These are phyloP conservation scores for Solanum clarkiae DNA, from an alignment of 257 asterid species.

Conservation along the genomic window DNA sequence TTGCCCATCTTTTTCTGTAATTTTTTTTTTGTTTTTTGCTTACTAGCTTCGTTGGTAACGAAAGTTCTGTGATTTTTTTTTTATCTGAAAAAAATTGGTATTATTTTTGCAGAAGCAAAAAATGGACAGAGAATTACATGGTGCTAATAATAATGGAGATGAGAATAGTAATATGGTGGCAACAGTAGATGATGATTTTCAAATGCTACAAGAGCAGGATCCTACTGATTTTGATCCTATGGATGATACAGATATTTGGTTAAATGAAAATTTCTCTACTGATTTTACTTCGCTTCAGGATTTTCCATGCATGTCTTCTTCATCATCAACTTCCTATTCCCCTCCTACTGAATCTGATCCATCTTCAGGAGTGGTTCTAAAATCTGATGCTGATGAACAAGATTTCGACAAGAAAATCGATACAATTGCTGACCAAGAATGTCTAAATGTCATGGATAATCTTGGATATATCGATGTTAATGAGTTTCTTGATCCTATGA, in stretches of 20 bases:
- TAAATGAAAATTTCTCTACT: conserved; percentile 34
- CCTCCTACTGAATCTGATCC: conserved; percentile 18
- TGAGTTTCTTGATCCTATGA: conserved; percentile 66
- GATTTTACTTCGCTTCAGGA: conserved; percentile 31
- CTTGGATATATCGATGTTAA: conserved; percentile 44
- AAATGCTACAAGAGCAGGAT: background rate
- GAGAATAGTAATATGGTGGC: background rate
- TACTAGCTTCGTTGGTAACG: background rate
- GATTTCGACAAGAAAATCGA: background rate
- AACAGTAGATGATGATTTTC: conserved; percentile 12
- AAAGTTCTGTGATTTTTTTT: background rate
- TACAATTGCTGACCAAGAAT: conserved; percentile 15
- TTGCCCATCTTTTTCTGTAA: background rate
- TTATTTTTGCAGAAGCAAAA: background rate
- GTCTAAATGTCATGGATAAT: conserved; percentile 51
- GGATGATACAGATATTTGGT: conserved; percentile 42
- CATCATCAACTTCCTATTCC: conserved; percentile 32
- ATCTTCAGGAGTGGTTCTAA: conserved; percentile 23
- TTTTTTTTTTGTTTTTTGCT: background rate
- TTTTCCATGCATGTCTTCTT: conserved; percentile 38
- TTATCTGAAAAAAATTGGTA: background rate
- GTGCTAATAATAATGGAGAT: conserved; percentile 8
- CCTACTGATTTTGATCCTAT: conserved; percentile 14
- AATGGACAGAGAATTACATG: background rate
- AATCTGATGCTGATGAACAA: conserved; percentile 28